Evolutionary conservation across 208 protist species (phyloP).

Genomic region (Balamuthia mandrillaris): DNA sequence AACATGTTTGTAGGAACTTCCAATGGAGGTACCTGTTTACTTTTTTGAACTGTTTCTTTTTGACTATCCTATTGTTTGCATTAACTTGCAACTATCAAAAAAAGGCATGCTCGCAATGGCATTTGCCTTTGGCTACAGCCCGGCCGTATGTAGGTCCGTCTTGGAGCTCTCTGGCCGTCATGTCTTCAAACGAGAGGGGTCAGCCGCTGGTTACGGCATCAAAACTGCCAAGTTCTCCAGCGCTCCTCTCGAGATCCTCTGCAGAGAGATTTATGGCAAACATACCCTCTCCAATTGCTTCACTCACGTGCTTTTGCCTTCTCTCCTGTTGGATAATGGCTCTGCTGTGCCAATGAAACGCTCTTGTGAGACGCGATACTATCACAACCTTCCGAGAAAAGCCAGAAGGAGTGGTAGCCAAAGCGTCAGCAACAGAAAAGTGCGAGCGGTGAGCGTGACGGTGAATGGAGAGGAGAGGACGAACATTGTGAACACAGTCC

Average conservation of each 20-base stretch:
- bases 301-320: slow-evolving; percentile 18
- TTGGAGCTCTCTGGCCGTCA: not conserved
- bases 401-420: no score
- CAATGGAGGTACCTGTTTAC: no score
- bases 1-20: slow-evolving; percentile 45
- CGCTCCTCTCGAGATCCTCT: not conserved
- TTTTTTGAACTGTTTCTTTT: no score
- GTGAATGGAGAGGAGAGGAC: no score
- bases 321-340: slow-evolving; percentile 37
- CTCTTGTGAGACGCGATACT: slow-evolving; percentile 37
- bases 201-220: not conserved
- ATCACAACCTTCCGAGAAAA: slow-evolving; percentile 36
- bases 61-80: no score
- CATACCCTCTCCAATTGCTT: not conserved
- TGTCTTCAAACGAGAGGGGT: not conserved
- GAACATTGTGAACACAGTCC: no score
- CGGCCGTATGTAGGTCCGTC: not conserved
- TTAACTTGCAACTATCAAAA: no score
- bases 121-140: slow-evolving; percentile 19
- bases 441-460: no score
- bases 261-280: not conserved
- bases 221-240: not conserved
- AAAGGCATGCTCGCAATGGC: slow-evolving; percentile 33
- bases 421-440: no score
- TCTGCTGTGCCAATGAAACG: not conserved